Evolutionary conservation across 2,329 filamentous ascomycete species (phyloP), one percentile per base, ranked within the genome.

Genomic region (Magnaporthiopsis rhizophila): DNA sequence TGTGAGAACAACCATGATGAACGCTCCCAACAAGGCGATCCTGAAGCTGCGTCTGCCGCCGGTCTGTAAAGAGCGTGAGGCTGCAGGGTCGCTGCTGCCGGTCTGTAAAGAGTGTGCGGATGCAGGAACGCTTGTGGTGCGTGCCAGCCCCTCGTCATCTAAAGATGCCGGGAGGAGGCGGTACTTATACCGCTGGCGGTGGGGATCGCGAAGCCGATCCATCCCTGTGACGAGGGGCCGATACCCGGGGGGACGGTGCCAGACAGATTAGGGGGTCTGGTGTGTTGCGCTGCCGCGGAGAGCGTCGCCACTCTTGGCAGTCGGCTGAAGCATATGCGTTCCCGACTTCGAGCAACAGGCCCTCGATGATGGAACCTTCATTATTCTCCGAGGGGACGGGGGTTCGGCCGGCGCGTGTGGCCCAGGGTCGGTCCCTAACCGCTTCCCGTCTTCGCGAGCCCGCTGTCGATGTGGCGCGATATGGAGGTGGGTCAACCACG

Each of bases 161-260:
- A 7, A 53, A 4, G 45, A 53, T 24, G 45, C n/a, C 11, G 63
- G 63, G 15, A 64, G 30, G 7, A 38, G 13, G 58, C 63, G 57
- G 58, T 64, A 64, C 34, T 61, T 64, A 26, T 64, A 36, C 28
- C 28, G n/a, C 36, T 11, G 45, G n/a, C n/a, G 45, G 18, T n/a
- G n/a, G 15, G 34, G 59, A 38, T 26, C 34, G 26, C 34, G 61
- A 36, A 64, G 30, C 8, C 30, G 30, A 12, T 60, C 28, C 63
- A 61, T 58, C 18, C n/a, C n/a, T 53, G 45, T 11, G 45, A 21
- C 45, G 18, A 53, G 45, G 18, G 45, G 38, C 8, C 21, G 38
- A 21, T 50, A 50, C 21, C 6, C 38, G 4, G 8, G 21, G 21
- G 4, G 6, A 18, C 21, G 38, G 38, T 15, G 38, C 38, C 15